A percentile compares a stretch with the other conserved stretches of the same genome.
phyloP scores from a whole-genome alignment of 495 filamentous ascomycete species.

The Durotheca rogersii region DNA sequence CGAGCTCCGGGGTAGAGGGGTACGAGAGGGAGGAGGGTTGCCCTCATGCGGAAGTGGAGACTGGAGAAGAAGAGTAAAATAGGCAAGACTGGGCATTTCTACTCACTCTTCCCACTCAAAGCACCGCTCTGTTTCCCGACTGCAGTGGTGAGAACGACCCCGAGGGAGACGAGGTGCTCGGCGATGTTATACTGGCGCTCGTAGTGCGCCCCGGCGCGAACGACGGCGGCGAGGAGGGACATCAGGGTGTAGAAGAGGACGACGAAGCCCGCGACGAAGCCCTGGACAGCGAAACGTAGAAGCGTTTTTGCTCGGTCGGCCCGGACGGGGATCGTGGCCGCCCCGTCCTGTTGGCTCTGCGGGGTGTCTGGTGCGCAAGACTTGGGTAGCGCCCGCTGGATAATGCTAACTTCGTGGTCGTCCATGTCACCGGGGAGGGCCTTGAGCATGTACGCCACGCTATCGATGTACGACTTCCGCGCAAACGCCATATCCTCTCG shows the following conservation, averaged over 20 bases:
- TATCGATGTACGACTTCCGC: conserved; percentile 67
- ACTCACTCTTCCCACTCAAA: conserved; percentile 45
- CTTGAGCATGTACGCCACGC: conserved; percentile 64
- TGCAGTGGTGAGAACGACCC: conserved; percentile 53
- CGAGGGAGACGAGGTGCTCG: conserved; percentile 51
- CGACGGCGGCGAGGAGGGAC: conserved; percentile 58
- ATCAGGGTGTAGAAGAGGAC: conserved; percentile 57
- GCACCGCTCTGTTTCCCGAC: conserved; percentile 53
- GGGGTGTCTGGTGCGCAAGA: conserved; percentile 14
- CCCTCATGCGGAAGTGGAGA: neutral
- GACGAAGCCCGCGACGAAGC: conserved; percentile 56
- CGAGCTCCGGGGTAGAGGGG: neutral
- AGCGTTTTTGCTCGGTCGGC: conserved; percentile 43
- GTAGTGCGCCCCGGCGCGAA: conserved; percentile 56
- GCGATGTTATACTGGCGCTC: conserved; percentile 65
- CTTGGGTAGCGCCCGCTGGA: conserved; percentile 50
- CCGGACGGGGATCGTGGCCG: too few relatives aligned
- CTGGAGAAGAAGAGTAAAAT: neutral
- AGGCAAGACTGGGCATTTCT: too few relatives aligned
- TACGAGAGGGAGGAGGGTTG: too few relatives aligned
- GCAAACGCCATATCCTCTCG: conserved; percentile 45
- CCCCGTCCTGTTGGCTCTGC: too few relatives aligned
- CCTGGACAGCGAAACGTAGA: conserved; percentile 59
- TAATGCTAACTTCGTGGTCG: conserved; percentile 43
- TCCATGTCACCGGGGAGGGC: conserved; percentile 63